Evolutionary conservation across 768 basidiomycete species (phyloP).

Genomic region (Amanita thiersii): DNA sequence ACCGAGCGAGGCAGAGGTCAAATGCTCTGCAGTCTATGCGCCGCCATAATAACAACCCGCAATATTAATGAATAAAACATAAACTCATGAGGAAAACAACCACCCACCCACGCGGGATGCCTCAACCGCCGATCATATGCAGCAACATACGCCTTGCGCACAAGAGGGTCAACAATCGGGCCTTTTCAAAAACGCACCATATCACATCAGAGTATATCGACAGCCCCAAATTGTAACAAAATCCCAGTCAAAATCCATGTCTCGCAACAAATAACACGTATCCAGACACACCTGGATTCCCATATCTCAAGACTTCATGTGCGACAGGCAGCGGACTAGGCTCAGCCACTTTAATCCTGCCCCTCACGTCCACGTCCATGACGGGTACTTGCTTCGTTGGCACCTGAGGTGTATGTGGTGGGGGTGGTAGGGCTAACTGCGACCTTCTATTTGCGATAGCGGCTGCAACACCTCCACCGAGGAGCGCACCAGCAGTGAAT

Average conservation of each 20-base stretch:
- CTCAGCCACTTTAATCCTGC: conserved; percentile 34
- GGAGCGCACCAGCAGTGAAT: conserved; percentile 75
- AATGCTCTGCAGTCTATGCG: conserved; percentile 85
- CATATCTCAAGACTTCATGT: conserved; percentile 56
- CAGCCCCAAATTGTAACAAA: not conserved
- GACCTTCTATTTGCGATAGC: conserved; percentile 30
- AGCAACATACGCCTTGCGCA: conserved; percentile 78
- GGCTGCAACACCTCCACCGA: conserved; percentile 70
- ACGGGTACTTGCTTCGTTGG: conserved; percentile 28
- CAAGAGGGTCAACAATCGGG: conserved; percentile 72
- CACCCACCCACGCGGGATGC: conserved; percentile 87
- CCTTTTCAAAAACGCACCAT: conserved; percentile 33
- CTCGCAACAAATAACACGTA: conserved; percentile 3
- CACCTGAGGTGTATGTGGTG: conserved; percentile 9
- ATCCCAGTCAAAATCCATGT: not conserved
- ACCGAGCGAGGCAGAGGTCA: conserved; percentile 71
- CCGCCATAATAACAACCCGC: not conserved
- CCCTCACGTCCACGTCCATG: conserved; percentile 37
- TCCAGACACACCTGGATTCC: conserved; percentile 61
- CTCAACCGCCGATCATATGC: conserved; percentile 86
- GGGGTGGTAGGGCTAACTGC: conserved; percentile 11
- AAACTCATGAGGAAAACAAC: not conserved
- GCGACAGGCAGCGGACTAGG: conserved; percentile 19
- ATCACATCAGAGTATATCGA: not conserved
- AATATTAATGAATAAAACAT: not conserved